Conservation (phyloP, 768 basidiomycete species). For the Clitopilus passeckerianus region DNA sequence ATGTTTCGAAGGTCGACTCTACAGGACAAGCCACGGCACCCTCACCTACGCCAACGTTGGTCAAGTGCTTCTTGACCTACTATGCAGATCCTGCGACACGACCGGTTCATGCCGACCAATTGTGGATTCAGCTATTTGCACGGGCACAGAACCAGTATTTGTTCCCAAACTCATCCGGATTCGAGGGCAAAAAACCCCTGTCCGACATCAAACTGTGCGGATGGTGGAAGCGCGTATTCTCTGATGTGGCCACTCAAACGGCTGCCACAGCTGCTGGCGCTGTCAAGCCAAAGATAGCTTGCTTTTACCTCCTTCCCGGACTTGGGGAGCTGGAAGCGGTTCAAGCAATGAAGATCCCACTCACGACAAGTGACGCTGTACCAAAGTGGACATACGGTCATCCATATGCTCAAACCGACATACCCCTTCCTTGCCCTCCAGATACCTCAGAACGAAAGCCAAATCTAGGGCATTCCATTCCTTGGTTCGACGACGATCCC, state of each 20-base stretch:
- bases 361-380: constrained; percentile 11
- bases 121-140: constrained; percentile 89
- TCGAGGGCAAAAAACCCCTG: constrained; percentile 63
- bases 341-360: constrained; percentile 42
- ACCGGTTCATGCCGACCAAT: constrained; percentile 46
- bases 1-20: constrained; percentile 93
- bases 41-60: constrained; percentile 67
- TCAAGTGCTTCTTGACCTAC: constrained; percentile 58
- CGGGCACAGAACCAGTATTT: constrained; percentile 89
- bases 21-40: constrained; percentile 69
- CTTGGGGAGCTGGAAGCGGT: constrained; percentile 63
- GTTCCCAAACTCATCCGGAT: constrained; percentile 83
- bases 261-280: constrained; percentile 25
- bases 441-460: constrained; percentile 20
- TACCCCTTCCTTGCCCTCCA: constrained; percentile 38
- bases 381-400: constrained; percentile 72
- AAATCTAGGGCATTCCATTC: constrained; percentile 72
- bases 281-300: constrained; percentile 21
- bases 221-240: constrained; percentile 88
- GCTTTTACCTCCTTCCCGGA: constrained; percentile 70
- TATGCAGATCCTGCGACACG: constrained; percentile 62
- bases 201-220: constrained; percentile 76
- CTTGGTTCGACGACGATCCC: constrained; percentile 95
- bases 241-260: constrained; percentile 35
- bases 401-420: constrained; percentile 59